A percentile compares a stretch with the other conserved stretches of the same genome.
Conservation (phyloP, 495 filamentous ascomycete species). For the Tuber melanosporum region DNA sequence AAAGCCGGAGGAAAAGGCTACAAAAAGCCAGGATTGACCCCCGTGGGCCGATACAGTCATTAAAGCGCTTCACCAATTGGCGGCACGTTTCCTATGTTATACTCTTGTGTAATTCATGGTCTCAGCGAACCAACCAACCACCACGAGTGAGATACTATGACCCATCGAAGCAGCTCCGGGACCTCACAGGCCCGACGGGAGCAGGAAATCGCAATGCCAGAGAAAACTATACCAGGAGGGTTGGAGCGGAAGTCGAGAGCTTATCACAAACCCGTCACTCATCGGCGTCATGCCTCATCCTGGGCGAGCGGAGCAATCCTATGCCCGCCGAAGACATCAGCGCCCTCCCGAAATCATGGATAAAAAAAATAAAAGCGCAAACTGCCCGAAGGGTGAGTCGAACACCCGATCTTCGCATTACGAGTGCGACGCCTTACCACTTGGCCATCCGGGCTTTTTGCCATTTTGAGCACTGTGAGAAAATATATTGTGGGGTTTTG, state of each 20-base stretch:
- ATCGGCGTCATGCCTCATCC: too few species aligned
- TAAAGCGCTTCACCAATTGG: not conserved
- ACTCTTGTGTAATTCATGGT: not conserved
- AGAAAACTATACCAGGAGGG: not conserved
- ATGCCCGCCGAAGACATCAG: too few species aligned
- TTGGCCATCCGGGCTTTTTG: slow-evolving; percentile 36
- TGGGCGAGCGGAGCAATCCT: too few species aligned
- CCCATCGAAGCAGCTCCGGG: not conserved
- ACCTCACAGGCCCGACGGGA: not conserved
- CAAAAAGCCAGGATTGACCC: not conserved
- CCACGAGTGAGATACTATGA: not conserved
- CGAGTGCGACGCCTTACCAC: slow-evolving; percentile 41
- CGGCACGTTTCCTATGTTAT: not conserved
- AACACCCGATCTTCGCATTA: slow-evolving; percentile 41
- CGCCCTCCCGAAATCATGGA: too few species aligned
- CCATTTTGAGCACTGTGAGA: not conserved
- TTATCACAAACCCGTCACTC: not conserved
- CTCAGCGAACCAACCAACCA: not conserved
- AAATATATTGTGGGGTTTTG: not conserved
- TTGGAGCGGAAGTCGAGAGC: not conserved
- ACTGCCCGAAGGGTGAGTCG: slow-evolving; percentile 36
- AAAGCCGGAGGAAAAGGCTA: not conserved
- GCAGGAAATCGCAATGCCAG: not conserved
- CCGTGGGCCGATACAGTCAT: not conserved
- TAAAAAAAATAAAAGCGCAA: slow-evolving; percentile 3